A percentile compares a stretch with the other conserved stretches of the same genome.
Conservation (phyloP, 768 basidiomycete species). For the Suillus variegatus region DNA sequence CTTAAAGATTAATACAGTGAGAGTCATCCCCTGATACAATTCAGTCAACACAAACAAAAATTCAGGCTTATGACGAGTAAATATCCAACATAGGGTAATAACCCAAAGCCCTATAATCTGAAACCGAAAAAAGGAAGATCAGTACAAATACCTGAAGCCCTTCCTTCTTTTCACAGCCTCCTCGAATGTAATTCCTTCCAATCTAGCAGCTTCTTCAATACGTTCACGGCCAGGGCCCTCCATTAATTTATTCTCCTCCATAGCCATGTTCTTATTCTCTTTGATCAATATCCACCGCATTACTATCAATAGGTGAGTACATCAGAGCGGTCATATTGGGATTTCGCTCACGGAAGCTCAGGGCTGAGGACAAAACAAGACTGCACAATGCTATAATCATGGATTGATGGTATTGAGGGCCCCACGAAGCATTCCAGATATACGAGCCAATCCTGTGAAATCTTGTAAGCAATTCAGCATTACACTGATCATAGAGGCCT, state of each 20-base stretch:
- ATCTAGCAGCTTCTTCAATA: conserved; percentile 56
- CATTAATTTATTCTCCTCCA: conserved; percentile 45
- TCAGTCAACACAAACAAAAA: no score
- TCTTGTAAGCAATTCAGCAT: neutral
- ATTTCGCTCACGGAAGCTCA: conserved; percentile 36
- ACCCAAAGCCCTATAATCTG: no score
- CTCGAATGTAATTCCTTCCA: conserved; percentile 61
- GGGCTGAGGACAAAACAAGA: conserved; percentile 31
- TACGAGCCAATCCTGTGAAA: conserved; percentile 55
- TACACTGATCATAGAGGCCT: conserved; percentile 19
- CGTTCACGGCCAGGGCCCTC: conserved; percentile 47
- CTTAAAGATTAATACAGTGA: no score
- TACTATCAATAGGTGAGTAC: conserved; percentile 28
- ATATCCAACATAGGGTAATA: no score
- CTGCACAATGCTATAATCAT: conserved; percentile 51
- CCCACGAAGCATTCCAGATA: conserved; percentile 62
- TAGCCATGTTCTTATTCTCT: conserved; percentile 53
- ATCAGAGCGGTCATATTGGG: neutral
- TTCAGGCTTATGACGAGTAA: no score
- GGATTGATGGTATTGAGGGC: conserved; percentile 61
- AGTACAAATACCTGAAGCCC: conserved; percentile 62
- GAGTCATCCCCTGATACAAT: no score
- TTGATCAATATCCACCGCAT: conserved; percentile 45
- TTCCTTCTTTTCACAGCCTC: conserved; percentile 57
- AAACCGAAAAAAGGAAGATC: neutral